phyloP scores from a whole-genome alignment of 2,329 filamentous ascomycete genomes.

The Calonectria ilicicola region DNA sequence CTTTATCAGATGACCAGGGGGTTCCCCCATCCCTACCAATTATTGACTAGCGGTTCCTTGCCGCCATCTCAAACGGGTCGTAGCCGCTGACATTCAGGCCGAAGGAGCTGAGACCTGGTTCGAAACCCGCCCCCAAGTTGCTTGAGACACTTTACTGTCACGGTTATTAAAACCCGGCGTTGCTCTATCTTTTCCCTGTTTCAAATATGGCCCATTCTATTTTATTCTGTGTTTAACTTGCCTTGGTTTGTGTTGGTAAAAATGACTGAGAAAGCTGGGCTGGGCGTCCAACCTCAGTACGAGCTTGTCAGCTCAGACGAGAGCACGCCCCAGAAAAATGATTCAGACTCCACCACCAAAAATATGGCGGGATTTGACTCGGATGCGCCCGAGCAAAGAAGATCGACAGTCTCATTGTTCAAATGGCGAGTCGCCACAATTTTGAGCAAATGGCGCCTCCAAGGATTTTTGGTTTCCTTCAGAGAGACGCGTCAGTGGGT shows the following conservation, averaged over 20 bases:
- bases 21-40: not conserved
- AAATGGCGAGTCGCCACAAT: constrained; percentile 30
- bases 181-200: not conserved
- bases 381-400: not conserved
- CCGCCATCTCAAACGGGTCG: not conserved
- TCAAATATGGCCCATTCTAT: not conserved
- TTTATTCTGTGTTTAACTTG: not conserved
- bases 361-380: not conserved
- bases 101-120: not conserved
- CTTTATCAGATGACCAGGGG: not conserved
- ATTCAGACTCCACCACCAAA: not conserved
- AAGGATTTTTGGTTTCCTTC: constrained; percentile 17
- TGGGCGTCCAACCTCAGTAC: constrained; percentile 24
- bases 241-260: not conserved
- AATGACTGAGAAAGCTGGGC: constrained; percentile 15
- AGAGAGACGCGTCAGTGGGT: constrained; percentile 15
- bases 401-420: not conserved
- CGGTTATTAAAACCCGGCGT: not conserved
- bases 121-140: constrained; percentile 10
- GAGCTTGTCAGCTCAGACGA: constrained; percentile 31
- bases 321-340: not conserved
- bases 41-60: not conserved
- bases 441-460: constrained; percentile 34
- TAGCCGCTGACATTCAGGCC: not conserved
- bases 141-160: not conserved